phyloP scores from a whole-genome alignment of 257 asterid genomes.

The Cordia subcordata region DNA sequence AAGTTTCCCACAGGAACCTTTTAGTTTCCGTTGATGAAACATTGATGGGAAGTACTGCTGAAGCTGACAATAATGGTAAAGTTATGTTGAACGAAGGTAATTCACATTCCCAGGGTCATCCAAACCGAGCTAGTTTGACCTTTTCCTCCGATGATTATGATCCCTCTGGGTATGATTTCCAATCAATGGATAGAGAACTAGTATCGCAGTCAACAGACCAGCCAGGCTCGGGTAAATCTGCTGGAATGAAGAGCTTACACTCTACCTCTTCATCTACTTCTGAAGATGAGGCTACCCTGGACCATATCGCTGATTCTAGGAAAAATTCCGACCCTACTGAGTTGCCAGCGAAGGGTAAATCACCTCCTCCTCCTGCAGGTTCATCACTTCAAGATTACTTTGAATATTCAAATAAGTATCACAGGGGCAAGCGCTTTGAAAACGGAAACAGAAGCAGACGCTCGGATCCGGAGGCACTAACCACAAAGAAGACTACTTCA shows the following conservation, averaged over 20 bases:
- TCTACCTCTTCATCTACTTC: conserved; percentile 41
- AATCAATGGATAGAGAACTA: conserved; percentile 51
- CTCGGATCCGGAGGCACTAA: conserved; percentile 36
- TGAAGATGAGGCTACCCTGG: conserved; percentile 41
- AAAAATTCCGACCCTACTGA: conserved; percentile 29
- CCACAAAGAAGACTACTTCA: conserved; percentile 23
- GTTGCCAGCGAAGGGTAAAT: conserved; percentile 28
- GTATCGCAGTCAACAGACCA: conserved; percentile 20
- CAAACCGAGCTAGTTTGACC: conserved; percentile 31
- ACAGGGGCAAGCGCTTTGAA: conserved; percentile 22
- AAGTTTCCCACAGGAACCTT: conserved; percentile 38
- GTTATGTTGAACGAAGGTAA: conserved; percentile 16
- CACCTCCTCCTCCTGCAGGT: conserved; percentile 44
- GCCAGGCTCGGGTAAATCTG: conserved; percentile 28
- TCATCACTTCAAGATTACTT: conserved; percentile 63
- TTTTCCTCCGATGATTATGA: conserved; percentile 63
- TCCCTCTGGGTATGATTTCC: conserved; percentile 52
- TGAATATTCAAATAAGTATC: conserved; percentile 55
- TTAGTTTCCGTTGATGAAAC: conserved; percentile 33
- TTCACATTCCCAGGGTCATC: conserved; percentile 15
- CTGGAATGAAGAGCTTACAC: conserved; percentile 27
- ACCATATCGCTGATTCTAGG: conserved; percentile 12
- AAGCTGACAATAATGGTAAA: conserved; percentile 18
- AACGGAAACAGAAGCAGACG: conserved; percentile 46
- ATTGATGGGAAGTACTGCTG: conserved; percentile 19